Evolutionary conservation across 176 grass and related monocot genomes (phyloP).

Genomic region (Rhipidocladum racemiflorum): DNA sequence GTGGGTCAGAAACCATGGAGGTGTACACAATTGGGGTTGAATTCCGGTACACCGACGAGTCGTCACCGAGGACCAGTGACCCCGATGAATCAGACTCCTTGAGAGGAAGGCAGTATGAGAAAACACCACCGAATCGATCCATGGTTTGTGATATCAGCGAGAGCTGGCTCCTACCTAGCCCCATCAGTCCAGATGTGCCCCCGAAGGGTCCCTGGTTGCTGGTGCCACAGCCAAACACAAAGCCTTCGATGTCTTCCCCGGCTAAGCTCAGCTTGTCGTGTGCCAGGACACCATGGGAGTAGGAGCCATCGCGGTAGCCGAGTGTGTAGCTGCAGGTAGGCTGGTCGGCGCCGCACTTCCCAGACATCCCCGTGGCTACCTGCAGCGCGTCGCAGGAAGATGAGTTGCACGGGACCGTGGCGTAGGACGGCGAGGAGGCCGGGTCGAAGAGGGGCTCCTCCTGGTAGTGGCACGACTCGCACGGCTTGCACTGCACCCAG

Average conservation of each 20-base stretch:
- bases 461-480: slow-evolving; percentile 67
- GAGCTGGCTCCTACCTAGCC: slow-evolving; percentile 69
- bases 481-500: slow-evolving; percentile 79
- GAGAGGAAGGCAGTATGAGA: slow-evolving; percentile 80
- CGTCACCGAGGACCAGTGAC: slow-evolving; percentile 65
- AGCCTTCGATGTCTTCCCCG: slow-evolving; percentile 50
- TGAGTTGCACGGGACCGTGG: slow-evolving; percentile 51
- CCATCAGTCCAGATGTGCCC: slow-evolving; percentile 73
- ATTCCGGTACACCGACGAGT: slow-evolving; percentile 59
- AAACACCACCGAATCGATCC: slow-evolving; percentile 62
- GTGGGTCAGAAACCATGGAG: slow-evolving; percentile 52
- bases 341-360: slow-evolving; percentile 22
- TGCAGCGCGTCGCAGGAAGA: slow-evolving; percentile 50
- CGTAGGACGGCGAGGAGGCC: slow-evolving; percentile 55
- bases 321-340: slow-evolving; percentile 51
- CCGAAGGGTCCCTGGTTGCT: slow-evolving; percentile 79
- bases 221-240: slow-evolving; percentile 80
- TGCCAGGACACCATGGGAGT: slow-evolving; percentile 57
- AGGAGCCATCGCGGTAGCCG: slow-evolving; percentile 74
- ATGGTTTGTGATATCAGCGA: slow-evolving; percentile 63
- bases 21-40: slow-evolving; percentile 65
- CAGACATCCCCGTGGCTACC: slow-evolving; percentile 37
- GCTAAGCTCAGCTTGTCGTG: slow-evolving; percentile 55
- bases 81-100: slow-evolving; percentile 58
- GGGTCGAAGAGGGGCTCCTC: slow-evolving; percentile 72